phyloP scores from a whole-genome alignment of 495 filamentous ascomycete genomes.

The Penicillium subrubescens region DNA sequence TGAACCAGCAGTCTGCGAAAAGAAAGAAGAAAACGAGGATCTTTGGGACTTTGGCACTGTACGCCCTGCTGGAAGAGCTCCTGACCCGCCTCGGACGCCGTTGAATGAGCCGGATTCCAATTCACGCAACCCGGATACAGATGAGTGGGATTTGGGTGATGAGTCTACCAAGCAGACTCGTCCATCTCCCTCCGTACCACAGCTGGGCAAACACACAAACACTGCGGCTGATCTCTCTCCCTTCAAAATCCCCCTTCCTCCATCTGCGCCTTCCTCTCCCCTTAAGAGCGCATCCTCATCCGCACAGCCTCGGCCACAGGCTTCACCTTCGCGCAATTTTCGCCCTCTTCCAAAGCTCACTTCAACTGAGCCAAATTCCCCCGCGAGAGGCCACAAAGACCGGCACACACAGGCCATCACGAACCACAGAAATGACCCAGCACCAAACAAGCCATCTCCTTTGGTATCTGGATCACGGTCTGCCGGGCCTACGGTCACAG shows the following conservation, averaged over 20 bases:
- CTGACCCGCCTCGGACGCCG: slow-evolving; percentile 52
- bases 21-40: slow-evolving; percentile 50
- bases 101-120: slow-evolving; percentile 78
- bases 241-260: slow-evolving; percentile 12
- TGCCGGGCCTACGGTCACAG: slow-evolving; percentile 32
- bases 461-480: background rate
- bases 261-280: slow-evolving; percentile 10
- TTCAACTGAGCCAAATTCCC: slow-evolving; percentile 4
- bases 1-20: slow-evolving; percentile 37
- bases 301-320: background rate
- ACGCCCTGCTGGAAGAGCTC: slow-evolving; percentile 62
- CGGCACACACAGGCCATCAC: slow-evolving; percentile 17
- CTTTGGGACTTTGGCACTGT: slow-evolving; percentile 98
- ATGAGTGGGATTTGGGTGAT: slow-evolving; percentile 45
- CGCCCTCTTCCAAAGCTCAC: slow-evolving; percentile 1
- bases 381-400: slow-evolving; percentile 11
- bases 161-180: slow-evolving; percentile 37
- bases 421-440: slow-evolving; percentile 7
- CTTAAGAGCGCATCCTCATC: background rate
- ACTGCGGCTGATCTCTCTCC: slow-evolving; percentile 12
- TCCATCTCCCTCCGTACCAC: slow-evolving; percentile 6
- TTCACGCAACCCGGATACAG: slow-evolving; percentile 52
- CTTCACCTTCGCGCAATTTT: slow-evolving; percentile 4
- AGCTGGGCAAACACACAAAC: background rate
- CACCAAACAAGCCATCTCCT: slow-evolving; percentile 6